These are phyloP conservation scores for Ceratobasidium sp. DNA, from an alignment of 1,284 basidiomycete genomes.

Conservation along the genomic window DNA sequence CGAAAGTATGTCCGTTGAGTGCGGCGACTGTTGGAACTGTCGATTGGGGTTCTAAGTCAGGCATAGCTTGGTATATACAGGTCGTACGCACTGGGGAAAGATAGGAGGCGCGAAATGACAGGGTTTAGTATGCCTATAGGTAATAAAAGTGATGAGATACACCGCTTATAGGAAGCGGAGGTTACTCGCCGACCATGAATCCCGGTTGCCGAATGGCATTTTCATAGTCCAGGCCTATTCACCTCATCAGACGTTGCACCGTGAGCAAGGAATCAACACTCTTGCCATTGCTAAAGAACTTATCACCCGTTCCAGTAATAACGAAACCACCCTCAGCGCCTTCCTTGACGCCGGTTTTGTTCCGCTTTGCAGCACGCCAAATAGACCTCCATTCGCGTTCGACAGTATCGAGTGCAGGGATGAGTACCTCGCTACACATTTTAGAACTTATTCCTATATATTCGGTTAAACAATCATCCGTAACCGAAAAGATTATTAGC, in stretches of 20 bases:
- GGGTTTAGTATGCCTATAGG: constrained; percentile 57
- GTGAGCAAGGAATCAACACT: constrained; percentile 20
- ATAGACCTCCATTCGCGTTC: constrained; percentile 81
- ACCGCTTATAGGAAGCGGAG: not conserved
- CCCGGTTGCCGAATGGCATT: constrained; percentile 72
- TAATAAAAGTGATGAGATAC: constrained; percentile 15
- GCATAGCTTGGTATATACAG: too few relatives aligned
- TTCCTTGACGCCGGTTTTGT: constrained; percentile 60
- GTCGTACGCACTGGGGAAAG: constrained; percentile 73
- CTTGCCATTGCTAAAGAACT: constrained; percentile 90
- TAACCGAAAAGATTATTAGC: not conserved
- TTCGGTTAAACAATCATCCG: not conserved
- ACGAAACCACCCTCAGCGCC: constrained; percentile 78
- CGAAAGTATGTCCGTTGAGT: constrained; percentile 93
- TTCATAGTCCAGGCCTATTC: constrained; percentile 77
- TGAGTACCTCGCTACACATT: constrained; percentile 72
- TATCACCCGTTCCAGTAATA: constrained; percentile 80
- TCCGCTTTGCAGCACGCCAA: constrained; percentile 62
- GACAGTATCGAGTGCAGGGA: constrained; percentile 80
- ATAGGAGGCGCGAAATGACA: constrained; percentile 65
- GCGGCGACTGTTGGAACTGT: constrained; percentile 86
- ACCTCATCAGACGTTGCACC: constrained; percentile 39
- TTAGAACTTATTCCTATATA: constrained; percentile 60
- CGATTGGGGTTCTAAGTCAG: not conserved
- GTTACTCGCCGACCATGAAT: constrained; percentile 76